Base-by-base conservation (phyloP, 345 rosid genomes). In the Eucalyptus grandis region DNA sequence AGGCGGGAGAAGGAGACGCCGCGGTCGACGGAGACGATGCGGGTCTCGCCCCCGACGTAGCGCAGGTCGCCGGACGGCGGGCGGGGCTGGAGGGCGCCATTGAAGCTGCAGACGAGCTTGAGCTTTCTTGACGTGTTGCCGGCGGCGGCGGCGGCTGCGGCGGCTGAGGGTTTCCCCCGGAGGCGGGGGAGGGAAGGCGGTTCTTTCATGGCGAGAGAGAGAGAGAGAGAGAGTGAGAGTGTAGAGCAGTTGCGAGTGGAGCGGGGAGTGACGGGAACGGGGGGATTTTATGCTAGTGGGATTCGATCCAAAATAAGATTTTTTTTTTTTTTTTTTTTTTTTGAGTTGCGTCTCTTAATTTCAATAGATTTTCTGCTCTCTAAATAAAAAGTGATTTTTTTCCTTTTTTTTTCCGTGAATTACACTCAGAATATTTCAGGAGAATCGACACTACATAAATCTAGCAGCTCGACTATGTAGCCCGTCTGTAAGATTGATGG, bases 41-140 rank as follows among this genome's bases (percentile, higher is more conserved):
- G 92, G 24, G 93, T 90, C 88, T 92, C 93, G 30, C 92, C 92
- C 49, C 92, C 93, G 49, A 89, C 54, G 90, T 91, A 92, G 82
- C 91, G 89, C 8, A 91, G 90, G 43, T 53, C 86, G 53, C 86
- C 87, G 43, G 88, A 87, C 9, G 88, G 89, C 15, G 89, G 91
- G 14, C 89, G 88, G 51, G 81, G 86, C 44, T 30, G 83, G 88
- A 92, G 88, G 8, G 88, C 89, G 56, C 94, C 94, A 62, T 89
- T 89, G 90, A 91, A 93, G 62, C 93, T 93, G 90, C 93, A 93
- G 26, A 92, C 82, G 8, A 93, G 89, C 88, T 92, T 91, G 67
- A 91, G 87, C 77, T 83, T 90, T 40, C 90, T 89, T 49, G 91
- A 31, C 5, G 47, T 3, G 47, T 2, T 37, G 46, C 2, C 44